A percentile compares a stretch with the other conserved stretches of the same genome.
Conservation (phyloP, 202 grass and related monocot species). For the Panicum hallii region DNA sequence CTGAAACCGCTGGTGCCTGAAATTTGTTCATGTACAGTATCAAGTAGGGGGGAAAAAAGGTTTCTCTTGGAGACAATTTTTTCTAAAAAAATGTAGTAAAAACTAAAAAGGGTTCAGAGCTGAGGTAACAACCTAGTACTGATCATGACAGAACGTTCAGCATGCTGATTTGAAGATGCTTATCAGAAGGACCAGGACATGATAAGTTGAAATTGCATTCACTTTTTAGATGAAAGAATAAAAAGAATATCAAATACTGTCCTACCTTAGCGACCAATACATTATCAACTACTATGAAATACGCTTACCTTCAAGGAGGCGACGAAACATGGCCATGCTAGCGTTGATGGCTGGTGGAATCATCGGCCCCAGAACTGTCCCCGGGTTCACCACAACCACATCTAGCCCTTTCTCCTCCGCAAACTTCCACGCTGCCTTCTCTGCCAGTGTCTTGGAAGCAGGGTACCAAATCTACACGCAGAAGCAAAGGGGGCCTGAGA, state of each 20-base stretch:
- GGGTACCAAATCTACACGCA: constrained; percentile 85
- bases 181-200: neutral
- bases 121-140: neutral
- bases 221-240: neutral
- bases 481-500: neutral
- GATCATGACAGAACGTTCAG: neutral
- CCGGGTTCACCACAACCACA: constrained; percentile 77
- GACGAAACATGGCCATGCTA: constrained; percentile 72
- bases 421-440: constrained; percentile 90
- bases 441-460: constrained; percentile 78
- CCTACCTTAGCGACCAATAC: neutral
- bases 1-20: neutral
- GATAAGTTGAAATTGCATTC: neutral
- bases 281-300: neutral
- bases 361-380: constrained; percentile 74
- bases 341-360: constrained; percentile 73
- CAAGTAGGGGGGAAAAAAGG: neutral
- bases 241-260: neutral
- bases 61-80: neutral
- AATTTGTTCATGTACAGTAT: neutral
- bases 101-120: neutral
- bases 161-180: neutral
- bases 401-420: constrained; percentile 76
- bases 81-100: neutral
- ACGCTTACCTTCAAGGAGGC: constrained; percentile 67